Evolutionary conservation across 306 rosid genomes (phyloP).

Genomic region (Rosa persica): DNA sequence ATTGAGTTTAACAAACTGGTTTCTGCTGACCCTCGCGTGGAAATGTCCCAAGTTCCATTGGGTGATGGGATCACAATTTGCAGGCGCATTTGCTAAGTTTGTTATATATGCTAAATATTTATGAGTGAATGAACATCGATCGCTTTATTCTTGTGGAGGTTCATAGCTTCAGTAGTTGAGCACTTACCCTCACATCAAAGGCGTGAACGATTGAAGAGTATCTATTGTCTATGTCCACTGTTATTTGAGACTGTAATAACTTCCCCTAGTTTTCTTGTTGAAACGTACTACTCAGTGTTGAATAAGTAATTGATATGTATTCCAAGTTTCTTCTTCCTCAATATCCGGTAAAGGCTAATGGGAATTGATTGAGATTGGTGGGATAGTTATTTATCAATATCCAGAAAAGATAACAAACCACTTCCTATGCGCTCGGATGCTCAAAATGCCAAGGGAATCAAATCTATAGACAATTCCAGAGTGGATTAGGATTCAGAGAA

Average conservation of each 20-base stretch:
- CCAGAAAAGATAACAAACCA: too few species aligned
- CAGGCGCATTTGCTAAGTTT: constrained; percentile 30
- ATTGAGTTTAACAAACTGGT: constrained; percentile 1
- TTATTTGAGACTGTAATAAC: background rate
- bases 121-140: background rate
- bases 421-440: too few species aligned
- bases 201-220: background rate
- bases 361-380: too few species aligned
- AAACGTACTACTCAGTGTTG: too few species aligned
- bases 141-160: background rate
- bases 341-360: too few species aligned
- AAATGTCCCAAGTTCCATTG: constrained; percentile 37
- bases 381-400: too few species aligned
- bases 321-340: too few species aligned
- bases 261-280: background rate
- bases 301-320: too few species aligned
- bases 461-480: too few species aligned
- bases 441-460: too few species aligned
- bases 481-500: too few species aligned
- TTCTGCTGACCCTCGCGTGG: constrained; percentile 21
- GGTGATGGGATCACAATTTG: constrained; percentile 60
- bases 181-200: background rate
- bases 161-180: too few species aligned
- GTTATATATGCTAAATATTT: background rate
- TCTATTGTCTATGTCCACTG: background rate